These are phyloP conservation scores for Protea cynaroides DNA, from an alignment of 164 flowering plant genomes.

Conservation along the genomic window DNA sequence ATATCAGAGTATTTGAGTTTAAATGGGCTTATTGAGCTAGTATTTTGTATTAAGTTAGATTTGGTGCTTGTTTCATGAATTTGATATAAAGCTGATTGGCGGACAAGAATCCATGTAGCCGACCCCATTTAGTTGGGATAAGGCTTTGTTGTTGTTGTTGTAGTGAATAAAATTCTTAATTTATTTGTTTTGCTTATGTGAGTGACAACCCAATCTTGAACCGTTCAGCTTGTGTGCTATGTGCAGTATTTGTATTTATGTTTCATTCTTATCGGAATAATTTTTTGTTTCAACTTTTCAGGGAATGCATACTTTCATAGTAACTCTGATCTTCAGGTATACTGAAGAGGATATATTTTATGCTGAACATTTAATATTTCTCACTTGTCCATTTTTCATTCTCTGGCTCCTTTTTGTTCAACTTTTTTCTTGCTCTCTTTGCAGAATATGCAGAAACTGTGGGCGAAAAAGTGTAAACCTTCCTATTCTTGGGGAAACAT, in stretches of 20 bases:
- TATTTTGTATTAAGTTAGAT: no score
- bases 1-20: no score
- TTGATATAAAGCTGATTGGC: not conserved
- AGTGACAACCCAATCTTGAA: not conserved
- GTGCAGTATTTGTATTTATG: not conserved
- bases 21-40: no score
- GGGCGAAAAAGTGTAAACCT: conserved; percentile 37
- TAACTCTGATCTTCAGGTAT: conserved; percentile 62
- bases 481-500: conserved; percentile 60
- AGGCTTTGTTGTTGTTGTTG: no score
- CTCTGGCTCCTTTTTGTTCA: not conserved
- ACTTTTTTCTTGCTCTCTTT: conserved; percentile 11
- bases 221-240: not conserved
- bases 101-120: no score
- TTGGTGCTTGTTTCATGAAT: not conserved
- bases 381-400: not conserved
- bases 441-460: conserved; percentile 46
- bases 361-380: not conserved
- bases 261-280: conserved; percentile 5
- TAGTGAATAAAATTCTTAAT: not conserved
- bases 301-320: conserved; percentile 78
- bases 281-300: conserved; percentile 29
- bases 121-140: no score
- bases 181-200: not conserved
- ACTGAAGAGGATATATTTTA: not conserved